Percentiles rank a stretch among this genome's conserved stretches.
These are phyloP conservation scores for Gamsiella multidivaricata DNA, from an alignment of 192 early-diverging fungal species.

Conservation along the genomic window DNA sequence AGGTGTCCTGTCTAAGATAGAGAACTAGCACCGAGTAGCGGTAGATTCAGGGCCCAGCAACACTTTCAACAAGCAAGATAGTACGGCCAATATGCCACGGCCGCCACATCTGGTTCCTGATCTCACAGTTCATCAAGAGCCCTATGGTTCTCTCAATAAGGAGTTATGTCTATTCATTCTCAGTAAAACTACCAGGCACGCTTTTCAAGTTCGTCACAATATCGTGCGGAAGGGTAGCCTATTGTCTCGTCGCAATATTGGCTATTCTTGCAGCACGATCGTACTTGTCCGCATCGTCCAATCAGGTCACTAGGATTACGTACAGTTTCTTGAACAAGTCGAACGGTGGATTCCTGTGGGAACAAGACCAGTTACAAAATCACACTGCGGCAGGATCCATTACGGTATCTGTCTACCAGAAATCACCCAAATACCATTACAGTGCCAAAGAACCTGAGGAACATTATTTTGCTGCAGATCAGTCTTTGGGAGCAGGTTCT, in stretches of 20 bases:
- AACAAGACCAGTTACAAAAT: constrained; percentile 22
- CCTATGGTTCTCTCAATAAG: constrained; percentile 18
- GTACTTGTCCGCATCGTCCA: no score
- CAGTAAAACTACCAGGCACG: constrained; percentile 38
- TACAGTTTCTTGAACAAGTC: no score
- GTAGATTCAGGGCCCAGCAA: no score
- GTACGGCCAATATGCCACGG: constrained; percentile 33
- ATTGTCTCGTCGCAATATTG: constrained; percentile 23
- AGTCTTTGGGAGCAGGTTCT: constrained; percentile 38
- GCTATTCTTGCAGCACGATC: no score
- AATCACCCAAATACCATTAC: constrained; percentile 26
- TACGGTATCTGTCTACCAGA: constrained; percentile 36
- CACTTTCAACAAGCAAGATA: constrained; percentile 20
- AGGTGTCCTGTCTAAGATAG: no score
- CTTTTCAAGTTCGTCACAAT: constrained; percentile 39
- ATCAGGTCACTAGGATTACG: no score
- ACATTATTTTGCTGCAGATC: constrained; percentile 29
- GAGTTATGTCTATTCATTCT: constrained; percentile 51
- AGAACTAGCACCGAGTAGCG: no score
- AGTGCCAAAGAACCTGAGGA: constrained; percentile 7
- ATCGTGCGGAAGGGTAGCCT: constrained; percentile 26
- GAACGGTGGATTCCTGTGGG: no score
- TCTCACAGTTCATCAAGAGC: constrained; percentile 21
- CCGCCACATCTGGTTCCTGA: constrained; percentile 34
- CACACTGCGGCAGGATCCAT: constrained; percentile 24